Evolutionary conservation across 257 asterid genomes (phyloP).

Genomic region (Marsdenia floribunda): DNA sequence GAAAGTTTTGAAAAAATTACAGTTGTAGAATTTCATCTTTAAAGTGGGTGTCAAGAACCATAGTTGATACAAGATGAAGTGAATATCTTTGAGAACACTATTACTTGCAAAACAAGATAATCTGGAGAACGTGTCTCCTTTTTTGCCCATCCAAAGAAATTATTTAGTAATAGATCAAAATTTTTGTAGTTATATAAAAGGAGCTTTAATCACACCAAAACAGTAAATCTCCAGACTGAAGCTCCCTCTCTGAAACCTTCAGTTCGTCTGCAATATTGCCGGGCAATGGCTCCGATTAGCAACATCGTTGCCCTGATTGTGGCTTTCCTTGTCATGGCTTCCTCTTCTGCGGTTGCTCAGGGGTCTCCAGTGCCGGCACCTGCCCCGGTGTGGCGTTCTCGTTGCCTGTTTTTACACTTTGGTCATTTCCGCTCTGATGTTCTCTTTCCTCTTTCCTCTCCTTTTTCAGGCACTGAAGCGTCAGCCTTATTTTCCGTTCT

Average conservation of each 20-base stretch:
- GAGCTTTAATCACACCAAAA: not conserved
- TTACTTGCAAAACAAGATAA: too few species aligned
- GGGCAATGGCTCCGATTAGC: slow-evolving; percentile 15
- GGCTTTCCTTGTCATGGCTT: not conserved
- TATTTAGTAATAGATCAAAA: too few species aligned
- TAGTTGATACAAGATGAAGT: too few species aligned
- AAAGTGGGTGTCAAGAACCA: too few species aligned
- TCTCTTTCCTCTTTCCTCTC: slow-evolving; percentile 1
- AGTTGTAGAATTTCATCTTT: too few species aligned
- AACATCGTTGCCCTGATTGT: not conserved
- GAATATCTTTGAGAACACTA: too few species aligned
- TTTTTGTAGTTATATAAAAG: too few species aligned
- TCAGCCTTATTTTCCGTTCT: not conserved
- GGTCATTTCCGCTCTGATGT: slow-evolving; percentile 8
- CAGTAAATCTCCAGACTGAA: not conserved
- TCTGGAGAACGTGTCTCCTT: too few species aligned
- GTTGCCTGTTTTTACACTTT: slow-evolving; percentile 4
- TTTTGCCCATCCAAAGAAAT: too few species aligned
- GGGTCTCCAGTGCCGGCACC: slow-evolving; percentile 15
- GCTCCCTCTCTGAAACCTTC: not conserved
- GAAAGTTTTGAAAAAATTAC: too few species aligned
- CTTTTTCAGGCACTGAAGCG: slow-evolving; percentile 8
- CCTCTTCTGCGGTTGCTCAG: slow-evolving; percentile 3
- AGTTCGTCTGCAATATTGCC: not conserved
- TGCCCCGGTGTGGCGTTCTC: slow-evolving; percentile 9